These are phyloP conservation scores for Boletus subparvulus DNA, from an alignment of 768 basidiomycete genomes.

Conservation along the genomic window DNA sequence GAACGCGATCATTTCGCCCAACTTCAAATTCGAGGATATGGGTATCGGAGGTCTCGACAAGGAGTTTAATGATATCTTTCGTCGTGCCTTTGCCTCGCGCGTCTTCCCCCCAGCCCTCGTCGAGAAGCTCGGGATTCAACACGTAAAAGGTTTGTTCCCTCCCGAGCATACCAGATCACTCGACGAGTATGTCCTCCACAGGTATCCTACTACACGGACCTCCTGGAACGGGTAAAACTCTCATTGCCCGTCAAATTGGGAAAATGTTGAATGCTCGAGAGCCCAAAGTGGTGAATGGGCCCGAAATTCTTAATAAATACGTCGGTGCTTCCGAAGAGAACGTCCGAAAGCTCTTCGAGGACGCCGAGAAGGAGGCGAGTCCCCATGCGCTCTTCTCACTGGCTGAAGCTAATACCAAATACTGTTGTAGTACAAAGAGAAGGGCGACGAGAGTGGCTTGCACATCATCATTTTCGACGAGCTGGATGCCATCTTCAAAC, in stretches of 20 bases:
- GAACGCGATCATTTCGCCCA: constrained; percentile 94
- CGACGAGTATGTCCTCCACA: constrained; percentile 27
- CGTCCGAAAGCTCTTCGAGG: constrained; percentile 94
- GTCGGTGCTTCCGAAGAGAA: constrained; percentile 99
- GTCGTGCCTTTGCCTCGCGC: constrained; percentile 95
- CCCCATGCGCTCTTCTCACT: background rate
- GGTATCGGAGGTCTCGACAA: constrained; percentile 96
- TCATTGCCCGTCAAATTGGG: constrained; percentile 97
- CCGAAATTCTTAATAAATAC: constrained; percentile 95
- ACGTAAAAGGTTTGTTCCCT: constrained; percentile 81
- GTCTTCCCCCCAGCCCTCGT: constrained; percentile 98
- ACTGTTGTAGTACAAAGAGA: constrained; percentile 82
- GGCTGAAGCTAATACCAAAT: background rate
- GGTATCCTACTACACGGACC: constrained; percentile 95
- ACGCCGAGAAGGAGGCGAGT: constrained; percentile 92
- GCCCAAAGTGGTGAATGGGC: constrained; percentile 98
- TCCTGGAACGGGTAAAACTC: constrained; percentile 97
- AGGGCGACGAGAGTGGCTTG: constrained; percentile 93
- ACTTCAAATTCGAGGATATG: constrained; percentile 99
- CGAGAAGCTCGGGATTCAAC: constrained; percentile 96
- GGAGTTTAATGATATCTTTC: constrained; percentile 96
- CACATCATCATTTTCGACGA: constrained; percentile 99
- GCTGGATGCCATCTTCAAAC: constrained; percentile 97
- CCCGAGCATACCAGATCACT: background rate
- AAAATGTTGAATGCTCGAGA: constrained; percentile 99